Base-by-base conservation (phyloP, 2,329 filamentous ascomycete genomes). In the Monilinia polystroma region DNA sequence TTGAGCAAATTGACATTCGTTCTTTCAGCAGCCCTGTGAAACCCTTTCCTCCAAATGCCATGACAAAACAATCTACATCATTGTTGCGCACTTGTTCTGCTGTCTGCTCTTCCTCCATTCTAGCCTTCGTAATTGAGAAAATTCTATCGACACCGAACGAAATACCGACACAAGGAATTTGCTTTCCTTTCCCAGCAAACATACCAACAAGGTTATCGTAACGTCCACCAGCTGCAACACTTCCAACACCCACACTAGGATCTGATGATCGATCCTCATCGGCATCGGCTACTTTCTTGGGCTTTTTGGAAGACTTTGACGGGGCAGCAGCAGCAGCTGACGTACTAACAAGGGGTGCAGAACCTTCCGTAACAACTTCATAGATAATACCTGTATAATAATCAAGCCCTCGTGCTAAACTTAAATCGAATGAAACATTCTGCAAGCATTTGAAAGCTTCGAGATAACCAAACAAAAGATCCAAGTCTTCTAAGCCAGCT, bases 121-220 rank as follows among this genome's bases (percentile, higher is more conserved):
- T 84, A 16, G 91, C 89, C 78, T 96, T 93, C 71, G 90, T 92
- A 75, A 97, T 93, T 73, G 90, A 92, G 80, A 96, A 97, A 75
- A 98, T 97, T 73, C 94, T 89, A 79, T 98, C 94, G 59, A 97
- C 92, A 66, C 94, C 94, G 76, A 98, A 97, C 1, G 93, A 97
- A 72, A 96, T 91, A 70, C 91, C 91, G 7, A 95, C 90, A 73
- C 91, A 94, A n/a, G 92, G 94, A 66, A 97, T 92, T 76, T 93
- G 88, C 29, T 82, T 85, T 53, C 64, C 64, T 80, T 93, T 94
- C 73, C 89, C 89, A 66, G 87, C 89, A 82, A 97, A 97, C 92
- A 97, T 97, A 80, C 91, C 91, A 6, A 97, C 94, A 4, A 97
- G 85, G 76, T 95, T 90, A 79, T 97, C 94, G 78, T 97, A 97